Percentiles rank a stretch among this genome's conserved stretches.
These are phyloP conservation scores for Penicillium herquei DNA, from an alignment of 495 filamentous ascomycete species.

Conservation along the genomic window DNA sequence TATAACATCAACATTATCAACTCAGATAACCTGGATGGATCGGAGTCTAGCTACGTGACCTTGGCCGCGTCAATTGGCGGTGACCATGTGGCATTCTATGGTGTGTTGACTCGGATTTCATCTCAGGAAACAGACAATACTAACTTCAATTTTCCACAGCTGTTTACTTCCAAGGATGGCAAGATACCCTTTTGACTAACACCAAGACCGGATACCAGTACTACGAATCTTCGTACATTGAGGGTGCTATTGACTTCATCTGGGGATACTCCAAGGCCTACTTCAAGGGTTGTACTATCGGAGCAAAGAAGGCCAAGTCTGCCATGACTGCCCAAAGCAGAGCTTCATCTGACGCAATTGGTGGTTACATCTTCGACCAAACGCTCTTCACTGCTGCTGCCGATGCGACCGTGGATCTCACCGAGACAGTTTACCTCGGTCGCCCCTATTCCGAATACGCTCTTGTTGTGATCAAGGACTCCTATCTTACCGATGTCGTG, in stretches of 20 bases:
- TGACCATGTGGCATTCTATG: constrained; percentile 7
- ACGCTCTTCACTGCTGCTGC: constrained; percentile 13
- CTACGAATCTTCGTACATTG: constrained; percentile 12
- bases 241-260: constrained; percentile 16
- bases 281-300: constrained; percentile 16
- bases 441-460: constrained; percentile 16
- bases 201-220: constrained; percentile 8
- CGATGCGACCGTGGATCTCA: constrained; percentile 15
- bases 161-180: constrained; percentile 10
- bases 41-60: constrained; percentile 9
- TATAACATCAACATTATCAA: constrained; percentile 16
- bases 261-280: constrained; percentile 17
- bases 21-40: constrained; percentile 13
- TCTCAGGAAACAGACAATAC: background rate
- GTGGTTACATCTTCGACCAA: constrained; percentile 15
- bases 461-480: constrained; percentile 13
- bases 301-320: constrained; percentile 14
- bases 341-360: constrained; percentile 9
- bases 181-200: constrained; percentile 4
- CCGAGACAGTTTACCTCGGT: constrained; percentile 11
- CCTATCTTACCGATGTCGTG: constrained; percentile 10
- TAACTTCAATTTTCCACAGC: background rate
- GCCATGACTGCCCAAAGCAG: constrained; percentile 16
- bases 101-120: background rate
- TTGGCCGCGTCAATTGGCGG: constrained; percentile 10